Base-by-base conservation (phyloP, 768 basidiomycete species). In the Phaeotremella skinneri region DNA sequence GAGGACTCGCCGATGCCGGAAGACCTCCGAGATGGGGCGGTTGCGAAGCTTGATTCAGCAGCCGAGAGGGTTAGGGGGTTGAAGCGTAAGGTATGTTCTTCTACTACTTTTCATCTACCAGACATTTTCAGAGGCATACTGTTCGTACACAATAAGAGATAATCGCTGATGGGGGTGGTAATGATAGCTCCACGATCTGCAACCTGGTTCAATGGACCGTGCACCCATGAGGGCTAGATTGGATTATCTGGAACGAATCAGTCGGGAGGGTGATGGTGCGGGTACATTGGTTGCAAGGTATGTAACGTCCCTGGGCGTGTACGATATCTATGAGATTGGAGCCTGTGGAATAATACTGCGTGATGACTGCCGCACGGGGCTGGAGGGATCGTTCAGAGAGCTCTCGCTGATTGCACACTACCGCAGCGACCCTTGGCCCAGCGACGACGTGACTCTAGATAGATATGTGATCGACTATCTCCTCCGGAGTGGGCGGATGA, bases 391-490 rank as follows among this genome's bases (percentile, higher is more conserved):
- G 26, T 25, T 48, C 9, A 29, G 49, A 23, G 4, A 9, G 20
- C 21, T 27, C 23, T 48, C 9, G 45, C 49, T 50, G 26, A 50
- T 32, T 5, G 9, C 23, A 26, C 9, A 9, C 20, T 4, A 52
- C 23, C 14, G 14, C 37, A 23, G 31, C 27, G 31, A 52, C 4
- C 34, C 17, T 37, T 21, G 17, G 17, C 29, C 51, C n/a, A 48
- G 27, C 14, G 48, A 31, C 0, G 67, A 70, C 47, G 53, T 31
- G 23, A 73, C 67, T 50, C 79, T 97, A 13, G 87, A 91, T 71
- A 80, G 92, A 62, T 94, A 91, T 87, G 81, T 97, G 31, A 87
- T 94, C 2, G 96, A 99, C 73, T 94, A 94, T 88, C 83, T 87
- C 32, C 79, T 98, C 47, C 81, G 93, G 55, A 84, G 81, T 34